A percentile compares a stretch with the other conserved stretches of the same genome.
These are phyloP conservation scores for Apiospora marii DNA, from an alignment of 2,329 filamentous ascomycete species.

Conservation along the genomic window DNA sequence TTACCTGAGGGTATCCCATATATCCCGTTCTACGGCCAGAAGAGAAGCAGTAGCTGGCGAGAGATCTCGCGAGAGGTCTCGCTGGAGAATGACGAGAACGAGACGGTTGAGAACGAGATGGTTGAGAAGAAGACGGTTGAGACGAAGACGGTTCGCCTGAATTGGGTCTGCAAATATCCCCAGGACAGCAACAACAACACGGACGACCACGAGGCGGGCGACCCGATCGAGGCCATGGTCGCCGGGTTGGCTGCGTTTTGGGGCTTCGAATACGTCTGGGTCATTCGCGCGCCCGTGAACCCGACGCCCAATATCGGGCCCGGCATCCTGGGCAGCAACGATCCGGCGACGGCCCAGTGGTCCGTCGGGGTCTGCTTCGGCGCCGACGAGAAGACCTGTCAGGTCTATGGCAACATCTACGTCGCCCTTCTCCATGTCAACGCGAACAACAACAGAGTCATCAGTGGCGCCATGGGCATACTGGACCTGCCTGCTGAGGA, in stretches of 20 bases:
- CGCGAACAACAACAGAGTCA: too few relatives aligned
- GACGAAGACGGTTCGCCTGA: not conserved
- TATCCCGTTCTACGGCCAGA: not conserved
- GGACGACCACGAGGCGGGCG: not conserved
- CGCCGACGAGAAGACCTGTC: not conserved
- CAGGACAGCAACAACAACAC: not conserved
- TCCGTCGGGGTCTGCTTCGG: not conserved
- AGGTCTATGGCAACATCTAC: not conserved
- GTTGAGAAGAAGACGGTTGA: not conserved
- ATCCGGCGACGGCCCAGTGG: not conserved
- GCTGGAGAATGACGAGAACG: too few relatives aligned
- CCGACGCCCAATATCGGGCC: not conserved
- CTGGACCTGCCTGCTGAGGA: too few relatives aligned
- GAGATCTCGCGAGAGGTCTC: not conserved
- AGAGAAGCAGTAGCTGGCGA: not conserved
- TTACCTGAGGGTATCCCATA: not conserved
- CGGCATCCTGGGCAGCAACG: not conserved
- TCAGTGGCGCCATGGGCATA: too few relatives aligned
- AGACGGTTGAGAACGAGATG: not conserved
- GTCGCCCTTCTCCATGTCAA: not conserved
- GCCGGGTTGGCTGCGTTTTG: not conserved
- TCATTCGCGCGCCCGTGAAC: not conserved
- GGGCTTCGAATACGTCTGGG: not conserved
- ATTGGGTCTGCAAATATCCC: not conserved
- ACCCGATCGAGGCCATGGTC: not conserved